phyloP scores from a whole-genome alignment of 108 stramenopile genomes.

The Aurantiochytrium sp. region DNA sequence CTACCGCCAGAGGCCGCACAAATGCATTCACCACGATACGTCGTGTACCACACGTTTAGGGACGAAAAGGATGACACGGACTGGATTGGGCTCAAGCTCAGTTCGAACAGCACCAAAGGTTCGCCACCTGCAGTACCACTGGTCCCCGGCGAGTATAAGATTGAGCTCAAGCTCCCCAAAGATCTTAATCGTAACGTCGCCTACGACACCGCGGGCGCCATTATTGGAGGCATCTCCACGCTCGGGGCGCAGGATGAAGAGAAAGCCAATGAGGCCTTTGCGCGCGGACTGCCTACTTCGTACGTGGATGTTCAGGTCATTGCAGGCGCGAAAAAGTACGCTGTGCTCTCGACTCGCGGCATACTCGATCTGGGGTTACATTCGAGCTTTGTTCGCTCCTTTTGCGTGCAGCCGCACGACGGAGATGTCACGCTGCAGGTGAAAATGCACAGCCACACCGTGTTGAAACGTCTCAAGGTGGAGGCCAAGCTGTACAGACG shows the following conservation, averaged over 20 bases:
- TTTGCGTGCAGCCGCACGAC: not conserved
- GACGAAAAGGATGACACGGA: constrained; percentile 3
- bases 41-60: not conserved
- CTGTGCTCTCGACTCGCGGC: not conserved
- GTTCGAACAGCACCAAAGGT: not conserved
- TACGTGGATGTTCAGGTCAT: not conserved
- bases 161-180: constrained; percentile 1
- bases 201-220: not conserved
- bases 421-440: not conserved
- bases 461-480: not conserved
- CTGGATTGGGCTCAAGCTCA: constrained; percentile 13
- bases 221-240: not conserved
- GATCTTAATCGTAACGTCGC: not conserved
- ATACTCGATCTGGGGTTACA: not conserved
- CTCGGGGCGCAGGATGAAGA: not conserved
- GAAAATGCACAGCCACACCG: not conserved
- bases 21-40: not conserved
- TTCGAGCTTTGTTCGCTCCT: not conserved
- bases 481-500: not conserved
- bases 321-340: not conserved
- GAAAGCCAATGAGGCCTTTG: not conserved
- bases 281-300: not conserved
- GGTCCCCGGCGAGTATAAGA: not conserved
- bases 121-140: not conserved
- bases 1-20: not conserved